phyloP scores from a whole-genome alignment of 2,329 filamentous ascomycete species.

The Penicillium sp. region DNA sequence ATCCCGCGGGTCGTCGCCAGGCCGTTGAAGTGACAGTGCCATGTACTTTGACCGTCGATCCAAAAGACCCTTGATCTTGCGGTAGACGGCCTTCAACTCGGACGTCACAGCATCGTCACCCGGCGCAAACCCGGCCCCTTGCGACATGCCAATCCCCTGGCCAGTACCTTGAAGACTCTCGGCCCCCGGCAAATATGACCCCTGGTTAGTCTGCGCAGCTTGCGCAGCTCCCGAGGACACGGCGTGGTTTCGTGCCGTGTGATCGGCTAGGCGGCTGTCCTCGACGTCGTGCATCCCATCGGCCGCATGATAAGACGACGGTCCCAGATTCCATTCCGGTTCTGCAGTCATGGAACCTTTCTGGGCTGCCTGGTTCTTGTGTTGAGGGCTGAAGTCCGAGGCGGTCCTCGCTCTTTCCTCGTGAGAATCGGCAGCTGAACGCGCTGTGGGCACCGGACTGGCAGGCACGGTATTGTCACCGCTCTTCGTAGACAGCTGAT shows the following conservation, averaged over 20 bases:
- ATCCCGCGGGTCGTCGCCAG: constrained; percentile 83
- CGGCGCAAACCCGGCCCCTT: constrained; percentile 61
- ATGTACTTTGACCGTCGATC: constrained; percentile 88
- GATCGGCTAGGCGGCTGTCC: constrained; percentile 41
- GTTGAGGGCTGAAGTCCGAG: constrained; percentile 1
- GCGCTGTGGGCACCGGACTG: constrained; percentile 27
- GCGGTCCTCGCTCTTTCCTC: constrained; percentile 1
- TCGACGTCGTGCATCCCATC: constrained; percentile 2
- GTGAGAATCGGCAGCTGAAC: constrained; percentile 9
- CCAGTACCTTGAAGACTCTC: constrained; percentile 57
- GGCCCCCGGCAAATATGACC: constrained; percentile 49
- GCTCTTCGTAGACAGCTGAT: constrained; percentile 60
- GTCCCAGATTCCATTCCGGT: constrained; percentile 10
- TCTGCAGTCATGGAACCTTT: constrained; percentile 13
- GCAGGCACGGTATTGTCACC: constrained; percentile 36
- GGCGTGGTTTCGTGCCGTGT: constrained; percentile 47
- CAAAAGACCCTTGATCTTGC: constrained; percentile 83
- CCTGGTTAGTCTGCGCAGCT: constrained; percentile 40
- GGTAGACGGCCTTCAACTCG: constrained; percentile 81
- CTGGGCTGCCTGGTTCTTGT: neutral
- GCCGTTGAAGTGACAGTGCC: constrained; percentile 72
- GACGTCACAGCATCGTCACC: constrained; percentile 75
- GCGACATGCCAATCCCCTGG: constrained; percentile 57
- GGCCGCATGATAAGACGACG: constrained; percentile 6
- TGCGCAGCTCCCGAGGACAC: constrained; percentile 51